These are phyloP conservation scores for Phytopythium chamaehyphon DNA, from an alignment of 352 stramenopile genomes.

Conservation along the genomic window DNA sequence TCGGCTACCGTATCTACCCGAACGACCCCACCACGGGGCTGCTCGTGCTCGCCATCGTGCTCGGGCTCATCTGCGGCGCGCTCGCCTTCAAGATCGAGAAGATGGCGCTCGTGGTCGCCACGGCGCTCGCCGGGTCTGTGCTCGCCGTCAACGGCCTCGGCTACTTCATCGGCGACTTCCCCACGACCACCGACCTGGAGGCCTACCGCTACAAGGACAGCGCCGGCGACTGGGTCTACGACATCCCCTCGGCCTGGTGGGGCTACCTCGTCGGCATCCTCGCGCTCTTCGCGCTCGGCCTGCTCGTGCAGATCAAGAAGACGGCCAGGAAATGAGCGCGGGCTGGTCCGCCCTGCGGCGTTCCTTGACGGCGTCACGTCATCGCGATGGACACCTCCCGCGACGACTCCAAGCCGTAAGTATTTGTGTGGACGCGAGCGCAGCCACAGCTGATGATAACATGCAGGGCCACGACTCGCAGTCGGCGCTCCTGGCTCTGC, in stretches of 20 bases:
- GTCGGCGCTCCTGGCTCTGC: neutral
- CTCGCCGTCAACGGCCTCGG: conserved; percentile 46
- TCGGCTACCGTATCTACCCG: conserved; percentile 49
- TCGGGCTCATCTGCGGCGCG: conserved; percentile 37
- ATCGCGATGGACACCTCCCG: too few relatives aligned
- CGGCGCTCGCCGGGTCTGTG: conserved; percentile 41
- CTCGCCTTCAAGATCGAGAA: conserved; percentile 44
- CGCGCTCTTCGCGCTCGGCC: conserved; percentile 33
- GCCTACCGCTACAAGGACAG: conserved; percentile 30
- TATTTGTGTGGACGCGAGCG: too few relatives aligned
- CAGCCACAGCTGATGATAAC: too few relatives aligned
- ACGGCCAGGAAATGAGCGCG: conserved; percentile 31
- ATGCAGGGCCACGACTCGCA: too few relatives aligned
- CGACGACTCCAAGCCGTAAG: too few relatives aligned
- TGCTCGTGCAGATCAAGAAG: conserved; percentile 57
- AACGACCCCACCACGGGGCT: conserved; percentile 36
- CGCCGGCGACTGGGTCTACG: conserved; percentile 32
- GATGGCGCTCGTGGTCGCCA: conserved; percentile 50
- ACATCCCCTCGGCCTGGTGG: conserved; percentile 51
- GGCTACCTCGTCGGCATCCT: conserved; percentile 41
- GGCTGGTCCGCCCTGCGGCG: neutral
- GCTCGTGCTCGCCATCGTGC: conserved; percentile 34
- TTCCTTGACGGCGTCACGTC: too few relatives aligned
- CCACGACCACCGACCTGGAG: conserved; percentile 30
- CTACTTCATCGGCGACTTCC: conserved; percentile 60